Percentiles rank a stretch among this genome's conserved stretches.
phyloP scores from a whole-genome alignment of 345 rosid genomes.

The Pelargonium nanum region DNA sequence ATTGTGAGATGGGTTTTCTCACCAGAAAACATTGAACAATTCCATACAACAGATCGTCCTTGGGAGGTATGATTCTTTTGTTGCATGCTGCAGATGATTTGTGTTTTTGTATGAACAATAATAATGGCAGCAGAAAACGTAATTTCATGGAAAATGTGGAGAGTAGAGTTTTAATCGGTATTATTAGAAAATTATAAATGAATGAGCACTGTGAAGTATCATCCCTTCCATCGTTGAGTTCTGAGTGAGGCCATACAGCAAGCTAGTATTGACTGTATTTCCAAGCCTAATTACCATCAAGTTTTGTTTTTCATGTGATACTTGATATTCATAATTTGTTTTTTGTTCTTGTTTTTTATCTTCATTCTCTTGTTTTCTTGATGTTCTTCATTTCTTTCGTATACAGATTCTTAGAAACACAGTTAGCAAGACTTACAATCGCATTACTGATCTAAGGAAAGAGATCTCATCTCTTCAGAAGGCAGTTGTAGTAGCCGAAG shows the following conservation, averaged over 20 bases:
- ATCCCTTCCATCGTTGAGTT: too few species aligned
- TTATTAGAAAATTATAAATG: too few species aligned
- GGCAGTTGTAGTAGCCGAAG: conserved; percentile 54
- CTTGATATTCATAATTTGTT: too few species aligned
- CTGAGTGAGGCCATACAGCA: too few species aligned
- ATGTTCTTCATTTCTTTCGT: conserved; percentile 1
- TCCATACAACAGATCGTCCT: conserved; percentile 74
- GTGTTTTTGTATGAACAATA: background rate
- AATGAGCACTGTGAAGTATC: too few species aligned
- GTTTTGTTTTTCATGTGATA: too few species aligned
- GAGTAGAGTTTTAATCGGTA: too few species aligned
- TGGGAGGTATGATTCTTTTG: conserved; percentile 64
- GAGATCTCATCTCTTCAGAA: conserved; percentile 63
- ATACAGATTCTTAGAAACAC: conserved; percentile 84
- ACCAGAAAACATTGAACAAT: conserved; percentile 58
- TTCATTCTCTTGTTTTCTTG: conserved; percentile 1
- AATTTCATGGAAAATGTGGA: too few species aligned
- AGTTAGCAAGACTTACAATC: conserved; percentile 80
- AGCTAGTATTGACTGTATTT: too few species aligned
- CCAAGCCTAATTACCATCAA: too few species aligned
- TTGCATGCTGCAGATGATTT: background rate
- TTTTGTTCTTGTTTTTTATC: background rate
- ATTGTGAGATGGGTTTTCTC: conserved; percentile 95
- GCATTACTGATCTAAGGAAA: conserved; percentile 80
- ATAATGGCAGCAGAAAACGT: too few species aligned